Evolutionary conservation across 305 asterid genomes (phyloP).

Genomic region (Fraxinus dipetala): DNA sequence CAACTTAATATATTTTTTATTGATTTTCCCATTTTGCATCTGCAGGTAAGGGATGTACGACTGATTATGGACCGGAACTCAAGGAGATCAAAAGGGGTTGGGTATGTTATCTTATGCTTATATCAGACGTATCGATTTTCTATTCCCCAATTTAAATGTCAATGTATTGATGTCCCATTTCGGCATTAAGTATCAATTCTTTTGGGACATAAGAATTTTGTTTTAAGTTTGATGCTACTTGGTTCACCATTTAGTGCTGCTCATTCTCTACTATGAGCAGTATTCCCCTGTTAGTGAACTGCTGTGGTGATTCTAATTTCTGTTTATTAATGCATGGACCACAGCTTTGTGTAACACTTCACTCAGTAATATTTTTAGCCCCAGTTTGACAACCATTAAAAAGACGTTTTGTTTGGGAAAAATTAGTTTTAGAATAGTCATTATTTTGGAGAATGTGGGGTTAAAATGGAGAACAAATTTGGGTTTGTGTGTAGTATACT

Average conservation of each 20-base stretch:
- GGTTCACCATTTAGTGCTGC: slow-evolving; percentile 12
- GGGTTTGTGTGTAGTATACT: too few species aligned
- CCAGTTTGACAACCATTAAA: too few species aligned
- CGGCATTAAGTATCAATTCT: neutral
- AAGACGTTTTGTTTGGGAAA: too few species aligned
- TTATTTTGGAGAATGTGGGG: too few species aligned
- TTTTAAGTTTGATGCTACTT: neutral
- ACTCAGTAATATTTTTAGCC: neutral
- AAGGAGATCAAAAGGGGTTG: slow-evolving; percentile 96
- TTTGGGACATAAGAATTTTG: neutral
- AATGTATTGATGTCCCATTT: slow-evolving; percentile 4
- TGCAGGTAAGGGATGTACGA: slow-evolving; percentile 92
- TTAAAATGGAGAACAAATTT: too few species aligned
- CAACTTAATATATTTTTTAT: neutral
- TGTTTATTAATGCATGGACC: neutral
- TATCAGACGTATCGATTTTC: neutral
- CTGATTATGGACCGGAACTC: slow-evolving; percentile 96
- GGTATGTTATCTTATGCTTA: slow-evolving; percentile 53
- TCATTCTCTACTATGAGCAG: neutral
- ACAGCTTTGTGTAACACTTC: neutral
- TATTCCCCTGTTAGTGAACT: neutral
- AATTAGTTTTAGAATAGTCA: too few species aligned
- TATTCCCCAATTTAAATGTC: neutral
- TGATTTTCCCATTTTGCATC: slow-evolving; percentile 7
- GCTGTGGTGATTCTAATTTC: neutral